Percentiles rank a stretch among this genome's conserved stretches.
These are phyloP conservation scores for Arachis monticola DNA, from an alignment of 331 rosid genomes.

Conservation along the genomic window DNA sequence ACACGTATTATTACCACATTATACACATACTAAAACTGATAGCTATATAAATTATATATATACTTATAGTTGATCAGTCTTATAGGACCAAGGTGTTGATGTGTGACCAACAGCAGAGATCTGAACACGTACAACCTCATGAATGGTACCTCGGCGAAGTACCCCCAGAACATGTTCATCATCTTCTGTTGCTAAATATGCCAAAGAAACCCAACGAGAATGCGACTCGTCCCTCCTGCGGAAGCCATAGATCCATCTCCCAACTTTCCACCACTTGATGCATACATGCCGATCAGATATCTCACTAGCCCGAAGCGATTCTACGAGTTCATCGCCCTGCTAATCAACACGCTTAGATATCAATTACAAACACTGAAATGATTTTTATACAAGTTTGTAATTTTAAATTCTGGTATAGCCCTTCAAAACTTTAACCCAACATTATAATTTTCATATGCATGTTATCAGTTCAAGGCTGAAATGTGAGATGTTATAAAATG, in stretches of 20 bases:
- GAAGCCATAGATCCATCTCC: constrained; percentile 79
- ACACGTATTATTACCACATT: constrained; percentile 28
- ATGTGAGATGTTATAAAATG: not conserved
- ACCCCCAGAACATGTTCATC: constrained; percentile 63
- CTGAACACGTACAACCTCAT: constrained; percentile 80
- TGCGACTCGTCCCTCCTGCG: constrained; percentile 72
- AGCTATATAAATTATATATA: not conserved
- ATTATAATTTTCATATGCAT: constrained; percentile 6
- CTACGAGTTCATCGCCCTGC: constrained; percentile 57
- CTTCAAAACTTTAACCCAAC: constrained; percentile 24
- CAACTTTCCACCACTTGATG: constrained; percentile 90
- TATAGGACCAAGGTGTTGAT: constrained; percentile 53
- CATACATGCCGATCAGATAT: constrained; percentile 64
- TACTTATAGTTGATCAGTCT: constrained; percentile 15
- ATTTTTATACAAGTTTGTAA: not conserved
- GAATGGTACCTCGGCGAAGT: constrained; percentile 76
- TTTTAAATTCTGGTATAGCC: not conserved
- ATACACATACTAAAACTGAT: constrained; percentile 17
- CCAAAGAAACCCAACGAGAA: constrained; percentile 57
- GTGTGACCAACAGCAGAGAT: constrained; percentile 52
- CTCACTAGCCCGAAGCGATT: constrained; percentile 51
- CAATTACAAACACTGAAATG: constrained; percentile 23
- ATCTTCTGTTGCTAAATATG: constrained; percentile 47
- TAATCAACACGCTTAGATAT: constrained; percentile 29
- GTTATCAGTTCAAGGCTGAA: not conserved